A percentile compares a stretch with the other conserved stretches of the same genome.
Conservation (phyloP, 2,329 filamentous ascomycete species). For the Cladosporium sp. region DNA sequence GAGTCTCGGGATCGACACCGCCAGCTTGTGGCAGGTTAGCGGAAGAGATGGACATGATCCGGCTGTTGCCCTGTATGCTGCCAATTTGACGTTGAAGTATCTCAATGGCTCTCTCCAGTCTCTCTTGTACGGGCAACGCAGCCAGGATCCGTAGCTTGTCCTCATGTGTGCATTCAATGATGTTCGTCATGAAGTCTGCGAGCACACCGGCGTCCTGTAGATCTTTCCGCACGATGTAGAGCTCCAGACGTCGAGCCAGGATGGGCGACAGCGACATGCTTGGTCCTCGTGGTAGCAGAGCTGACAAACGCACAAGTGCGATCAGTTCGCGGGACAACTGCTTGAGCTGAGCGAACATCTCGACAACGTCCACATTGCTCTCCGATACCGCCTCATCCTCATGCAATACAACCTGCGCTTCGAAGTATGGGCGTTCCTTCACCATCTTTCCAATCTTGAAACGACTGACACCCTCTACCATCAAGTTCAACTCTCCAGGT, state of each 20-base stretch:
- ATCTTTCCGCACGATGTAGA: conserved; percentile 81
- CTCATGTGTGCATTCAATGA: conserved; percentile 81
- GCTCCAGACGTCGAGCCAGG: conserved; percentile 79
- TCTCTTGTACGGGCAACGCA: conserved; percentile 71
- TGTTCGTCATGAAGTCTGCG: conserved; percentile 95
- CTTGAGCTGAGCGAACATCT: conserved; percentile 76
- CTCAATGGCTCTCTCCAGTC: conserved; percentile 78
- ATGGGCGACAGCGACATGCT: conserved; percentile 69
- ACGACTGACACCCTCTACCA: conserved; percentile 80
- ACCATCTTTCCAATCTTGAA: conserved; percentile 70
- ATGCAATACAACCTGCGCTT: conserved; percentile 70
- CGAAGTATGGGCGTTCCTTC: conserved; percentile 80
- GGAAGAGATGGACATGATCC: conserved; percentile 73
- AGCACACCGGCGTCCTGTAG: conserved; percentile 76
- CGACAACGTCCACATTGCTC: conserved; percentile 61
- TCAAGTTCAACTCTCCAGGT: conserved; percentile 64
- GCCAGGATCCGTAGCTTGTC: conserved; percentile 86
- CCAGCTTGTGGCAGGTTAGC: conserved; percentile 43
- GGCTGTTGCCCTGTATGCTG: conserved; percentile 80
- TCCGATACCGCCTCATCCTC: conserved; percentile 53
- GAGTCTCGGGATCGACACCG: conserved; percentile 40
- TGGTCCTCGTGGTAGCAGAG: conserved; percentile 70
- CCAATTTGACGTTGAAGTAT: conserved; percentile 78
- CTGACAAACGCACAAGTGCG: conserved; percentile 76
- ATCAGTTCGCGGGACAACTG: conserved; percentile 81